Evolutionary conservation across 805 yeast species (phyloP), one percentile per base, ranked within the genome.

Genomic region (Spathaspora boniae): DNA sequence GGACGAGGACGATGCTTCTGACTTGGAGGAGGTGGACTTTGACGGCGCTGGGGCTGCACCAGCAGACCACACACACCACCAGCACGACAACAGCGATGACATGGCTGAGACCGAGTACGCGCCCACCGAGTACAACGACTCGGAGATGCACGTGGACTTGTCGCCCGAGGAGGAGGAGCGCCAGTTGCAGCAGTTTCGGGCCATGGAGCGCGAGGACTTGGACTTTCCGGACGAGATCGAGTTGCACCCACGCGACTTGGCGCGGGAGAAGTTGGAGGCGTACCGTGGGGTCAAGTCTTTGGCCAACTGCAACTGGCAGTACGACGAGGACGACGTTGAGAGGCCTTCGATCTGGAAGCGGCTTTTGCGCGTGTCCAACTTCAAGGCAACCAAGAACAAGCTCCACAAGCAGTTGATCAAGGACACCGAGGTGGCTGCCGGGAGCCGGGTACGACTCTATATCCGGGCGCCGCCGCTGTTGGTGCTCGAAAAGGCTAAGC

Each of bases 191-290:
- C 74, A 72, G 49, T 88, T 71, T 63, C 76, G 93, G 47, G 70
- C 69, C 26, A 59, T 76, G 43, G 96, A 80, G 46, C 74, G 75
- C 41, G 97, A 89, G 37, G 97, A 87, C 55, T 72, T 78, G 23
- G 96, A 89, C 50, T 93, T 88, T 69, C 98, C 98, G 0, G 99
- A 93, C 61, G 98, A 93, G 62, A 63, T 91, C 37, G 98, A 93
- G 57, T 64, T 93, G 28, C 74, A 71, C 30, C 97, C 97, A 20
- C 54, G 60, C 5, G 89, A 76, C 45, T 72, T 83, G 4, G 98
- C 86, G 7, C 74, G 74, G 48, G 87, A 88, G 44, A 74, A 86
- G 44, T 69, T 93, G 38, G 61, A 70, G 20, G 76, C 88, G 42
- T 91, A 87, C 60, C 75, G 97, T 58, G 98, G 98, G 41, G 74